Base-by-base conservation (phyloP, 164 flowering plant species). In the Chloranthus sessilifolius region DNA sequence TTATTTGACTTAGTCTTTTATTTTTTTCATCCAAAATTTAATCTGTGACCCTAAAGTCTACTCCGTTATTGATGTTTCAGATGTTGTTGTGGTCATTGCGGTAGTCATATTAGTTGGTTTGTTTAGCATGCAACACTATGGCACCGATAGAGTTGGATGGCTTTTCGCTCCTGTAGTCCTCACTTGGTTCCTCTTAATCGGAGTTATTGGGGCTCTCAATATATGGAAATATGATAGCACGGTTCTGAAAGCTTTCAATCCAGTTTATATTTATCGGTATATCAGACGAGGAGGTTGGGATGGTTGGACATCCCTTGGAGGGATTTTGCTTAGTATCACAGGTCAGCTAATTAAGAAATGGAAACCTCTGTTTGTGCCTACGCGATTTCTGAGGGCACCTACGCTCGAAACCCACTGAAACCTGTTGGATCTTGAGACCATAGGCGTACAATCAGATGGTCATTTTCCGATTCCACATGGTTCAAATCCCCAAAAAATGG, bases 91-190 rank as follows among this genome's bases (percentile, higher is more conserved):
- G 14, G 23, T 88, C 45, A 89, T 82, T 55, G 80, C 99, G 7
- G 84, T 80, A 26, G 39, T 82, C 43, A 81, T 92, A 39, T 61
- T 92, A 35, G 83, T 88, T 7, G 91, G 94, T 16, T 73, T 92
- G 58, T 92, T 92, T 63, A 88, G 97, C 77, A 61, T 92, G 92
- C 97, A 92, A 62, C 99, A 82, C 59, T 86, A 84, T 55, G 99
- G 99, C 10, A 86, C 99, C 6, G 95, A 88, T 50, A 85, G 49
- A 71, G 95, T 92, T 60, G 85, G 95, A 25, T 88, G 97, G 97
- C 84, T 88, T 25, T 88, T 88, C 70, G 99, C 99, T 43, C 99
- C 99, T 7, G 52, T 92, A 51, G 95, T 92, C 34, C 75, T 92
- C 47, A 69, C 88, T 50, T 92, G 99, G 97, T 88, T 92, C 70